Evolutionary conservation across 306 rosid genomes (phyloP).

Genomic region (Cajanus cajan): DNA sequence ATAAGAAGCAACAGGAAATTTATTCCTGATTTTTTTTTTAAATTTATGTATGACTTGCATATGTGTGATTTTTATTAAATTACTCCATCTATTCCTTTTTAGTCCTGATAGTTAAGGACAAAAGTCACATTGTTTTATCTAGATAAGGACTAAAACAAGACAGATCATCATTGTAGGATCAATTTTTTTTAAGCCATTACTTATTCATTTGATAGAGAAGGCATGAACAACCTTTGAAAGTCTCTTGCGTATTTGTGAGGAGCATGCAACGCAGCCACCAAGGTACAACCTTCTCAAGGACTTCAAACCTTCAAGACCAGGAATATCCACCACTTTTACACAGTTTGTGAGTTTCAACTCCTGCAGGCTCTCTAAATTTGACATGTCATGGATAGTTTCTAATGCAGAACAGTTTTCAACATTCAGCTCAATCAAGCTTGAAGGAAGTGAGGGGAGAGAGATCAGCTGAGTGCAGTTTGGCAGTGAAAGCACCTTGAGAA

Average conservation of each 20-base stretch:
- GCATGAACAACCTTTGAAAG: constrained; percentile 54
- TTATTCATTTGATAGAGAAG: not conserved
- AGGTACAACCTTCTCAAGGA: constrained; percentile 53
- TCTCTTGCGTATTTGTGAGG: constrained; percentile 36
- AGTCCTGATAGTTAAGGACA: not conserved
- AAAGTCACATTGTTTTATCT: not conserved
- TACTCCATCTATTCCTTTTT: not conserved
- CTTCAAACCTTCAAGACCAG: constrained; percentile 61
- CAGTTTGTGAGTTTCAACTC: constrained; percentile 61
- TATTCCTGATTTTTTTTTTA: not conserved
- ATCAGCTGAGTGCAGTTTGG: constrained; percentile 42
- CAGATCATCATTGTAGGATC: too few species aligned
- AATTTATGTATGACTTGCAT: not conserved
- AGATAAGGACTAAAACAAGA: not conserved
- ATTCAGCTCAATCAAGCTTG: constrained; percentile 50
- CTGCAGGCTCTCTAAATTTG: constrained; percentile 46
- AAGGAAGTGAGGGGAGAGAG: constrained; percentile 67
- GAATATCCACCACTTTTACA: constrained; percentile 51
- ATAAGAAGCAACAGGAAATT: not conserved
- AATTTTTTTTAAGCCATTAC: not conserved
- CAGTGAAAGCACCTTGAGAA: constrained; percentile 43
- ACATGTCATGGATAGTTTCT: constrained; percentile 47
- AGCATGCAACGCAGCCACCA: constrained; percentile 55
- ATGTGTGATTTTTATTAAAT: not conserved
- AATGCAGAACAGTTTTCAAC: constrained; percentile 49